Percentiles rank a stretch among this genome's conserved stretches.
Evolutionary conservation across 1,284 basidiomycete genomes (phyloP).

Genomic region (Irpex rosettiformis): DNA sequence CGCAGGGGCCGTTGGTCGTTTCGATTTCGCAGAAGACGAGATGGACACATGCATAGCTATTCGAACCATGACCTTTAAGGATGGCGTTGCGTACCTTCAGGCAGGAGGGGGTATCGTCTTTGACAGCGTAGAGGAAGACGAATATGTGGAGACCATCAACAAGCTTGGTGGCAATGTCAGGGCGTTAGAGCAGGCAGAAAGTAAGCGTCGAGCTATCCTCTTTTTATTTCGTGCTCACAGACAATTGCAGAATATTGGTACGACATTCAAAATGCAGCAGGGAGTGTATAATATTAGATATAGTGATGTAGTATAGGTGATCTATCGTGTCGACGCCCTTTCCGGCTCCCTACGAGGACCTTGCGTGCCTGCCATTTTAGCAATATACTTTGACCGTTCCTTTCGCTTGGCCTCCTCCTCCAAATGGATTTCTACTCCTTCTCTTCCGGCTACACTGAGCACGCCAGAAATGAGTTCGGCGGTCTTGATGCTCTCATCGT

Average conservation of each 20-base stretch:
- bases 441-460: conserved; percentile 87
- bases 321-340: not conserved
- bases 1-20: conserved; percentile 95
- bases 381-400: conserved; percentile 5
- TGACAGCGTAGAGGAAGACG: conserved; percentile 96
- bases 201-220: conserved; percentile 44
- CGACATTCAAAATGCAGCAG: conserved; percentile 46
- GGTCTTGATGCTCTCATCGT: conserved; percentile 91
- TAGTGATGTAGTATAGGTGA: conserved; percentile 10
- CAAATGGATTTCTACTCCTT: conserved; percentile 55
- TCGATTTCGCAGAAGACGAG: conserved; percentile 92
- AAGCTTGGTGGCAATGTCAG: conserved; percentile 88
- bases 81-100: conserved; percentile 90
- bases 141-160: conserved; percentile 95
- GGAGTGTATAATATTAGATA: conserved; percentile 18
- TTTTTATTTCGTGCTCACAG: conserved; percentile 5
- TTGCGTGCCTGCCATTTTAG: conserved; percentile 4
- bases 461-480: conserved; percentile 91
- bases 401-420: conserved; percentile 22
- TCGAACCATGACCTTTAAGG: conserved; percentile 96
- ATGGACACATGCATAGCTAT: conserved; percentile 99
- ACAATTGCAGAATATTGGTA: conserved; percentile 58
- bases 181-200: conserved; percentile 87
- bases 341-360: not conserved
- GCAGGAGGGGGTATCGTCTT: conserved; percentile 98